Conservation (phyloP, 768 basidiomycete genomes). For the Dioszegia crocea region DNA sequence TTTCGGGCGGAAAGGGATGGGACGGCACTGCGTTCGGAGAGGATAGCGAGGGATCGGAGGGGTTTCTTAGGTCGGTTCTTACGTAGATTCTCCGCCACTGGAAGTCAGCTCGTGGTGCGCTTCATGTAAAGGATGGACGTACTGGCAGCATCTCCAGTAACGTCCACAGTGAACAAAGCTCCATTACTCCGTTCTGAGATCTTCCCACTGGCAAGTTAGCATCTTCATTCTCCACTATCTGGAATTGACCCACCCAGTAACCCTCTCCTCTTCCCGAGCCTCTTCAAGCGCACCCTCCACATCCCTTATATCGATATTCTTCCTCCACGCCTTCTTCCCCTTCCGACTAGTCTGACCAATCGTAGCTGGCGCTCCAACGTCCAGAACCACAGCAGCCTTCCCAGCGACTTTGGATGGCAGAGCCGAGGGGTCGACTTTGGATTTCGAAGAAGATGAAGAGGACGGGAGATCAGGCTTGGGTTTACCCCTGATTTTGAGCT, state of each 20-base stretch:
- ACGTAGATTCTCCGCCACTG: constrained; percentile 42
- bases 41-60: constrained; percentile 64
- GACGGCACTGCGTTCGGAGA: constrained; percentile 79
- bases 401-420: not conserved
- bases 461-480: not conserved
- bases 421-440: not conserved
- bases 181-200: constrained; percentile 56
- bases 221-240: not conserved
- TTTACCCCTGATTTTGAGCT: constrained; percentile 2
- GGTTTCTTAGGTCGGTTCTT: constrained; percentile 36
- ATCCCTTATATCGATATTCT: constrained; percentile 79
- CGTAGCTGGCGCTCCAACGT: constrained; percentile 51
- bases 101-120: too few species aligned
- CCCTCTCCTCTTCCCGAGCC: constrained; percentile 73
- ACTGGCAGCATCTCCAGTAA: constrained; percentile 72
- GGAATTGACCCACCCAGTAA: constrained; percentile 61
- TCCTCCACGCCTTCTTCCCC: constrained; percentile 90
- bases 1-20: constrained; percentile 66
- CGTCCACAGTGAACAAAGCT: constrained; percentile 76
- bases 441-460: too few species aligned
- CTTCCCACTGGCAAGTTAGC: constrained; percentile 16
- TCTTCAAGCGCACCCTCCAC: constrained; percentile 73
- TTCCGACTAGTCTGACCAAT: constrained; percentile 67
- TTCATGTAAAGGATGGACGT: too few species aligned
- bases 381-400: not conserved